These are phyloP conservation scores for Pascua guehoae DNA, from an alignment of 1,284 basidiomycete genomes.

Conservation along the genomic window DNA sequence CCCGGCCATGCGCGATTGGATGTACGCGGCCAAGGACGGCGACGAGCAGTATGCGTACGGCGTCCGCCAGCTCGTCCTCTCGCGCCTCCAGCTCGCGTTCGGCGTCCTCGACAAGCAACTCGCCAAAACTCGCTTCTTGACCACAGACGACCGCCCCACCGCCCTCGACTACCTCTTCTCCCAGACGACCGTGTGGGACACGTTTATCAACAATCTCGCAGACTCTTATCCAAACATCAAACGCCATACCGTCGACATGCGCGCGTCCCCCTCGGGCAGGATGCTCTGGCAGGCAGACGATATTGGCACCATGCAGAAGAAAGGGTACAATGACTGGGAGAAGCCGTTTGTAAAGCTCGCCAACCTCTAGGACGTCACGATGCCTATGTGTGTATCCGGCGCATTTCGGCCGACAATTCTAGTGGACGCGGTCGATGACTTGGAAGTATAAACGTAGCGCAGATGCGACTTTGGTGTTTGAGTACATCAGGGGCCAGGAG, in stretches of 20 bases:
- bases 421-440: no score
- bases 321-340: slow-evolving; percentile 4
- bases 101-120: slow-evolving; percentile 3
- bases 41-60: slow-evolving; percentile 4
- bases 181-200: slow-evolving; percentile 13
- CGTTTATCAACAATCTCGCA: slow-evolving; percentile 5
- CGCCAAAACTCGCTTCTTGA: not conserved
- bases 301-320: slow-evolving; percentile 1
- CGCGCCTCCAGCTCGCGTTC: slow-evolving; percentile 6
- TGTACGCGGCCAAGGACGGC: slow-evolving; percentile 23
- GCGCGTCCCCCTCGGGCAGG: slow-evolving; percentile 4
- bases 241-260: slow-evolving; percentile 5
- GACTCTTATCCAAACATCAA: slow-evolving; percentile 3
- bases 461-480: no score
- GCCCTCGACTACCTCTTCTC: slow-evolving; percentile 12
- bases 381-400: no score
- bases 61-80: slow-evolving; percentile 9
- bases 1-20: slow-evolving; percentile 26
- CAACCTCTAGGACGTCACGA: no score
- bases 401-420: no score
- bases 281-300: not conserved
- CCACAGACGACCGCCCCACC: not conserved
- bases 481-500: no score
- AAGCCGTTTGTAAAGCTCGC: slow-evolving; percentile 7
- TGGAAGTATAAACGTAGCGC: no score